Evolutionary conservation across 805 yeast genomes (phyloP), one percentile per base, ranked within the genome.

Genomic region (Priceomyces haplophilus): DNA sequence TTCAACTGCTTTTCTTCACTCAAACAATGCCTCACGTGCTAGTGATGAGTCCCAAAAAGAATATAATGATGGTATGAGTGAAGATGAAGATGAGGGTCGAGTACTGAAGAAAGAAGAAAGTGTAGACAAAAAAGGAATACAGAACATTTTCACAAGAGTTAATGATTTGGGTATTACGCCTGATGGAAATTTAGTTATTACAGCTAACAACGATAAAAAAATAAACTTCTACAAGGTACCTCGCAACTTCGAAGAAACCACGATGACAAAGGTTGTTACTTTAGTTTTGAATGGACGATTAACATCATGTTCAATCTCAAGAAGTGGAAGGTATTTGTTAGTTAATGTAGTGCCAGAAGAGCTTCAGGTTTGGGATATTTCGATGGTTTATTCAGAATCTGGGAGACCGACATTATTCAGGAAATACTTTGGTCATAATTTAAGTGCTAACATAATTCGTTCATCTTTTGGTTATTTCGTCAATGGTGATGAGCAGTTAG

Each of bases 291-390:
- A 76, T 19, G 80, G 80, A 24, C 72, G 78, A 42, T 68, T 85
- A 49, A 84, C 91, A 0, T 80, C 88, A 3, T 75, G 89, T 27
- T 65, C 82, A 0, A 64, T 80, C 1, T 80, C 89, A 0, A 57
- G 61, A 2, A 62, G 61, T 38, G 85, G 84, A 20, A 73, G 81
- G 25, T 69, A 69, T 33, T 65, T 78, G 45, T 62, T 88, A 33
- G 69, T 88, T 18, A 86, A 82, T 52, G 76, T 82, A 15, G 79
- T 80, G 12, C 84, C 88, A 0, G 88, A 85, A 53, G 93, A 85
- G 55, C 60, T 88, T 7, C 93, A 87, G 52, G 64, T 88, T 3
- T 88, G 96, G 95, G 87, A 88, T 50, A 78, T 85, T 47, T 61
- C 67, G 2, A 45, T 49, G 11, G 34, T 62, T 4, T n/a, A 37